Evolutionary conservation across 495 filamentous ascomycete genomes (phyloP).

Genomic region (Aspergillus ellipticus): DNA sequence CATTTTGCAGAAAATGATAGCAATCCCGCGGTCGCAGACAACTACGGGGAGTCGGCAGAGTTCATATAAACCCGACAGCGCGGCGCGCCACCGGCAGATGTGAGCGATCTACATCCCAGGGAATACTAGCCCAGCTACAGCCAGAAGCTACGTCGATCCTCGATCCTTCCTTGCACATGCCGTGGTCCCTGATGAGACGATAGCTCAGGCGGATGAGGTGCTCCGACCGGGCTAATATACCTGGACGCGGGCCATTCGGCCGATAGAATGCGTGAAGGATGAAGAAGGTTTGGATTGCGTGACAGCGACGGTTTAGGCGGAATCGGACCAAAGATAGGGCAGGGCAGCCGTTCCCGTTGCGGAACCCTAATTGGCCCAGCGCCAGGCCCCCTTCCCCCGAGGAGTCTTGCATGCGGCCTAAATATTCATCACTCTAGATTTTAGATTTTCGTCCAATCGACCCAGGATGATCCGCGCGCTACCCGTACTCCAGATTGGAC

Average conservation of each 20-base stretch:
- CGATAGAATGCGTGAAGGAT: neutral
- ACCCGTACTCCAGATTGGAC: neutral
- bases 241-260: neutral
- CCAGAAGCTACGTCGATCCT: neutral
- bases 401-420: neutral
- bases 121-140: too few relatives aligned
- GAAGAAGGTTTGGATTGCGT: slow-evolving; percentile 1
- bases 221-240: neutral
- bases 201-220: neutral
- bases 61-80: too few relatives aligned
- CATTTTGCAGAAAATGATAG: neutral
- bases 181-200: neutral
- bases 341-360: neutral
- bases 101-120: too few relatives aligned
- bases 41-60: too few relatives aligned
- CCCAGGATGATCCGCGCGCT: neutral
- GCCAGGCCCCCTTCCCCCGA: neutral
- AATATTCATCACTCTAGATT: neutral
- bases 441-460: neutral
- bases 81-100: too few relatives aligned
- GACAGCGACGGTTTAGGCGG: slow-evolving; percentile 1
- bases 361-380: neutral
- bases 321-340: slow-evolving; percentile 1
- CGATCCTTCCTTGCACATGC: neutral
- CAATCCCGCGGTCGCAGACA: too few relatives aligned